Conservation (phyloP, 2,329 filamentous ascomycete genomes). For the Lomentospora prolificans region DNA sequence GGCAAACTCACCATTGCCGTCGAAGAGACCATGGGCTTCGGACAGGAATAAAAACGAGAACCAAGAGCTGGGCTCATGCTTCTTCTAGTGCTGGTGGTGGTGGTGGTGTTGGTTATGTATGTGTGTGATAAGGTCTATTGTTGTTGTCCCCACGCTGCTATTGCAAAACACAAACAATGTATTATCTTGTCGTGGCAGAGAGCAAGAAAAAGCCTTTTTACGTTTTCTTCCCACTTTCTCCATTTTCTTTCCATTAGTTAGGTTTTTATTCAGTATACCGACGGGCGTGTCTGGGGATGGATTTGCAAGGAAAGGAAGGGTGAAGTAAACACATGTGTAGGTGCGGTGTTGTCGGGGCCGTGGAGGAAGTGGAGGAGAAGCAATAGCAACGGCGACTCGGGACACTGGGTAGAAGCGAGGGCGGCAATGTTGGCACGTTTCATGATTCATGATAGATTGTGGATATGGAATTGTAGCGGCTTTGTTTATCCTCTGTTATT, state of each 20-base stretch:
- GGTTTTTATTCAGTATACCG: not conserved
- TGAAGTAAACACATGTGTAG: not conserved
- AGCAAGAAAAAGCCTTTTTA: not conserved
- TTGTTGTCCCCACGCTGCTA: slow-evolving; percentile 8
- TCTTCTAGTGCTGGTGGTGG: not conserved
- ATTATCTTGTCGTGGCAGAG: slow-evolving; percentile 1
- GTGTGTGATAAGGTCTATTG: slow-evolving; percentile 15
- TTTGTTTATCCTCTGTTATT: not conserved
- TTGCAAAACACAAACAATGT: not conserved
- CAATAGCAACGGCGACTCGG: not conserved
- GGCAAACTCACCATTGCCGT: slow-evolving; percentile 92
- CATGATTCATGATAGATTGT: slow-evolving; percentile 2
- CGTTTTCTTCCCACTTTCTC: not conserved
- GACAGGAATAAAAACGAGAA: slow-evolving; percentile 64
- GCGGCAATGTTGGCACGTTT: not conserved
- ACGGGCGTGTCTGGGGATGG: not conserved
- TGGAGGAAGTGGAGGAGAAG: not conserved
- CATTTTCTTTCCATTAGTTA: not conserved
- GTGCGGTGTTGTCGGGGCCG: no score
- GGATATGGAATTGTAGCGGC: not conserved
- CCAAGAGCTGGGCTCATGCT: slow-evolving; percentile 1
- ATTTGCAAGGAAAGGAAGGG: not conserved
- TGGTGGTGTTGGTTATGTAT: slow-evolving; percentile 18
- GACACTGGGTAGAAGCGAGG: not conserved
- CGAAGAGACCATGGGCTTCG: slow-evolving; percentile 97